A percentile compares a stretch with the other conserved stretches of the same genome.
phyloP scores from a whole-genome alignment of 1,284 basidiomycete genomes.

The Cutaneotrichosporon sp. region DNA sequence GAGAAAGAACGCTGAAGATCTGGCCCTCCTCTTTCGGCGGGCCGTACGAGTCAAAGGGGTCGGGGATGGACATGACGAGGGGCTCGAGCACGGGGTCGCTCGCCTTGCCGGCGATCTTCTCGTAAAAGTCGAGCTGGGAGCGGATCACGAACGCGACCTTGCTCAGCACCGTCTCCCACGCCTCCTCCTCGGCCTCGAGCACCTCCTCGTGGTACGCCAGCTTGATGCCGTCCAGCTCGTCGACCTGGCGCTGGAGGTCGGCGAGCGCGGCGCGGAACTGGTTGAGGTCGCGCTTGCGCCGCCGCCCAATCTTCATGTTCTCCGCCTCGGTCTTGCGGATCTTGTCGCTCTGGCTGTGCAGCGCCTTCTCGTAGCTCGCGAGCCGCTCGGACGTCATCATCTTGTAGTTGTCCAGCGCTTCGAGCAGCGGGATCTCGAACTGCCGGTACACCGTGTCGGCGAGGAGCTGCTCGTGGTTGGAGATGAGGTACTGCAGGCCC shows the following conservation, averaged over 20 bases:
- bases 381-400: conserved; percentile 64
- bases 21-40: conserved; percentile 83
- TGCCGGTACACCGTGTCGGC: conserved; percentile 83
- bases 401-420: conserved; percentile 76
- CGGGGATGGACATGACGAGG: conserved; percentile 83
- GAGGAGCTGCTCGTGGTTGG: conserved; percentile 88
- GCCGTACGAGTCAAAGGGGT: conserved; percentile 90
- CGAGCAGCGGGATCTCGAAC: conserved; percentile 84
- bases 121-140: conserved; percentile 53
- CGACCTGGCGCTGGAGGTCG: conserved; percentile 80
- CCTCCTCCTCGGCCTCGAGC: conserved; percentile 83
- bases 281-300: conserved; percentile 80
- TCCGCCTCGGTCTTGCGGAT: conserved; percentile 87
- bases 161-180: conserved; percentile 84
- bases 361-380: conserved; percentile 71
- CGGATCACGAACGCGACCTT: conserved; percentile 62
- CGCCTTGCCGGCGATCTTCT: conserved; percentile 65
- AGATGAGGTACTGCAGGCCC: conserved; percentile 86
- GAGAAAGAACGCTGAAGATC: conserved; percentile 88
- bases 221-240: conserved; percentile 52
- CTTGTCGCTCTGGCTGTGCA: conserved; percentile 77
- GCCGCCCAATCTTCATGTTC: conserved; percentile 68
- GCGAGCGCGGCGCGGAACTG: conserved; percentile 80
- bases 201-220: conserved; percentile 65
- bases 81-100: conserved; percentile 87